Base-by-base conservation (phyloP, 1,284 basidiomycete genomes). In the Trametes polyzona region DNA sequence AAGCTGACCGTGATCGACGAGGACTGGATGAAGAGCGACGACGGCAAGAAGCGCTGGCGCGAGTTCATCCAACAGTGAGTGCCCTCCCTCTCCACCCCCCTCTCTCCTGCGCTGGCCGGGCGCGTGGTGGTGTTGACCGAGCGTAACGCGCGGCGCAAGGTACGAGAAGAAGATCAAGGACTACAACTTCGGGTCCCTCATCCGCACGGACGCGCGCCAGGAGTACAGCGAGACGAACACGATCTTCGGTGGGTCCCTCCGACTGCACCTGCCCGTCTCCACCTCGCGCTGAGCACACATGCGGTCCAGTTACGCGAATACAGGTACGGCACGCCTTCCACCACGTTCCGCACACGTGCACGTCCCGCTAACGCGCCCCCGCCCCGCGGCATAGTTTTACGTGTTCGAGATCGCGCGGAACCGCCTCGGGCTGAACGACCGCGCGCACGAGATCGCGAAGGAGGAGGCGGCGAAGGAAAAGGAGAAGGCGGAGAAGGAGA, bases 131-230 rank as follows among this genome's bases (percentile, higher is more conserved):
- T 30, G 29, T 2, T 30, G 30, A 44, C 3, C 27, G 33, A 23
- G 26, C 16, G 32, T 12, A 32, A 29, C 10, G 32, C 3, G 24
- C 36, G 49, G 17, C 21, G 8, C 32, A 61, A 90, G 87, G 62
- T 96, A 94, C 76, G 88, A 95, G 76, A 87, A 90, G 61, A 89
- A 87, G 68, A 78, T 97, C 54, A 90, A 93, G 70, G 96, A 99
- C 68, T 95, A 92, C 78, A 99, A 98, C 81, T 98, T 98, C 76
- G 97, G 97, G 29, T 98, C 94, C 2, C 79, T 99, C 65, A 90
- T 99, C 65, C 87, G 97, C 48, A 89, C 84, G 52, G 86, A 97
- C 70, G 82, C 88, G 33, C 79, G 78, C 47, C 82, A 86, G 60
- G 93, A 96, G 70, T 99, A 99, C 75, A 88, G 86, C 10, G 92